Evolutionary conservation across 2,329 filamentous ascomycete species (phyloP), one percentile per base, ranked within the genome.

Genomic region (Hymenoscyphus repandus): DNA sequence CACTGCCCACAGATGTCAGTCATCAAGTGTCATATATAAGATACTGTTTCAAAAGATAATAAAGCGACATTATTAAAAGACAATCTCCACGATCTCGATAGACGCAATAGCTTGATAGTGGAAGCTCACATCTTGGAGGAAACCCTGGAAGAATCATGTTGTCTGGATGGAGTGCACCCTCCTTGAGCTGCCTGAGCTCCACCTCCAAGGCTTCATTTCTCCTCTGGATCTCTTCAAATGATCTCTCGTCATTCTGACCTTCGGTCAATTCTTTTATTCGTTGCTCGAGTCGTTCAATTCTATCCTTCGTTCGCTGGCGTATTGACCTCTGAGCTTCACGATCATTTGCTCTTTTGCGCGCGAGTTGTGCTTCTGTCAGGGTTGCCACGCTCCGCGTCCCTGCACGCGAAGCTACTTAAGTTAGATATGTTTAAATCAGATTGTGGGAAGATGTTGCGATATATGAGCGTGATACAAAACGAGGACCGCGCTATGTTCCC

Each of bases 281-380:
- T 55, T 75, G 75, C 71, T 95, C 88, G 45, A 95, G 74, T 18
- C 75, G 75, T 65, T 93, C 88, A 62, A 95, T 95, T 67, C 90
- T 87, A 64, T 86, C 82, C 71, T 90, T 91, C 32, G 89, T 95
- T 59, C 90, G 80, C 67, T 90, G 88, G 45, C 90, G 78, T 57
- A 95, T 95, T 38, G 88, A 43, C 15, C 38, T 18, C 32, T 49
- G 47, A 12, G 38, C 47, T 11, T 43, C 38, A 36, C 47, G 47
- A 38, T 49, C 47, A 72, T 95, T 95, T 65, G 89, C 88, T 57
- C 90, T 79, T 74, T 96, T 96, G 67, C 90, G 85, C 32, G 86
- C 88, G 51, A 96, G 79, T 70, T 96, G 90, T 56, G 89, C 86
- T 12, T 88, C 86, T 17, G 88, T 95, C 65, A 96, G 77, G 63